Evolutionary conservation across 1,284 basidiomycete species (phyloP), one percentile per base, ranked within the genome.

Genomic region (Exobasidium rhododendri): DNA sequence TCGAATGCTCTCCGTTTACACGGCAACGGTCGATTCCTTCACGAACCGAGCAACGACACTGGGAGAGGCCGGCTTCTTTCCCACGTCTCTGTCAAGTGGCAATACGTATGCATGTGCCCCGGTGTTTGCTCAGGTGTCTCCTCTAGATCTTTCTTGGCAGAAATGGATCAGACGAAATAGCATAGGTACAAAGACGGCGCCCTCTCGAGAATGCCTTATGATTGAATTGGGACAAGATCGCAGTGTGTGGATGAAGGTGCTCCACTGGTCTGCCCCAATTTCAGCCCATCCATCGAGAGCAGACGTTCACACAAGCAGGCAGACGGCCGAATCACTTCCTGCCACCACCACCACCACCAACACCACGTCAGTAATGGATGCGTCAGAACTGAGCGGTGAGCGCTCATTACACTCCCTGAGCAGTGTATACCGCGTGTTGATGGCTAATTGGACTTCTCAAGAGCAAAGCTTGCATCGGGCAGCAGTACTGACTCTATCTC

Each of bases 321-420:
- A n/a, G 3, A 45, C 3, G 4, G 17, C n/a, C 10, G 10, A 45
- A 45, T 3, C 44, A 45, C 13, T 26, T 50, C 47, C n/a, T 26
- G 28, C n/a, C 22, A 50, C 4, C 47, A 3, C 4, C 14, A 3
- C 4, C 26, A 4, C 4, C 24, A 24, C 26, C 24, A 4, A 17
- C 22, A 24, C 47, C 4, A 17, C 17, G 2, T n/a, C n/a, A n/a
- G n/a, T n/a, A n/a, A n/a, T n/a, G n/a, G n/a, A n/a, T n/a, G n/a
- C n/a, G n/a, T n/a, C n/a, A n/a, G 47, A 50, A 28, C 22, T 50
- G 2, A 24, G 3, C 3, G 47, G 20, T 50, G 47, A 20, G 14
- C 47, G 47, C 26, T 6, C 47, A 13, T 50, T 50, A 13, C 47
- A 50, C 28, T 50, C 47, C 4, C 47, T 50, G 13, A 50, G 47